These are phyloP conservation scores for Aspergillus flavus DNA, from an alignment of 2,329 filamentous ascomycete species.

Conservation along the genomic window DNA sequence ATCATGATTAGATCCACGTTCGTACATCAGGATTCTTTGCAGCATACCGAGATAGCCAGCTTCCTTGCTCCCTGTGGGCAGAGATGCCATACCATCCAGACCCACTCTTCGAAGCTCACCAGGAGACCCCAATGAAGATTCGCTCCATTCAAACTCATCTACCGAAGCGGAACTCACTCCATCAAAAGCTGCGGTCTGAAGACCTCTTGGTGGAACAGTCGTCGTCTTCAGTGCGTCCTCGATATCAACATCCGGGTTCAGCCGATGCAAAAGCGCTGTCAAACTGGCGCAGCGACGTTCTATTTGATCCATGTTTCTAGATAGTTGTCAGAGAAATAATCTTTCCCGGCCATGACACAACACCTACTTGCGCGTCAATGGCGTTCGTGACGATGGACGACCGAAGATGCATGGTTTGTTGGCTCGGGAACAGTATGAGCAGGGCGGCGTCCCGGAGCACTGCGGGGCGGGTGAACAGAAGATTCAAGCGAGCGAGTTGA, in stretches of 20 bases:
- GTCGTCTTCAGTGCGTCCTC: not conserved
- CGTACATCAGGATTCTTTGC: not conserved
- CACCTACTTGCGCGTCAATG: slow-evolving; percentile 20
- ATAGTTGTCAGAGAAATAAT: too few species aligned
- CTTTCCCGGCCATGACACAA: not conserved
- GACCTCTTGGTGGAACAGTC: too few species aligned
- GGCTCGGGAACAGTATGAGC: slow-evolving; percentile 16
- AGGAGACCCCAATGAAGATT: slow-evolving; percentile 11
- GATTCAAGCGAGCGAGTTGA: not conserved
- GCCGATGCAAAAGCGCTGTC: slow-evolving; percentile 6
- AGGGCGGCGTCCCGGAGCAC: slow-evolving; percentile 21
- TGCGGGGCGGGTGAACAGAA: not conserved
- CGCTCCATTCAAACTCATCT: slow-evolving; percentile 19
- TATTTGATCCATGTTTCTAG: slow-evolving; percentile 19
- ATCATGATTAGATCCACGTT: too few species aligned
- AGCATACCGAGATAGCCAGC: slow-evolving; percentile 20
- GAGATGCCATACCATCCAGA: slow-evolving; percentile 21
- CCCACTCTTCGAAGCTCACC: not conserved
- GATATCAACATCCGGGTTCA: slow-evolving; percentile 18
- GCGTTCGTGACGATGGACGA: slow-evolving; percentile 15
- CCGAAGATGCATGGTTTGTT: slow-evolving; percentile 18
- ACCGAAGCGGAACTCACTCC: not conserved
- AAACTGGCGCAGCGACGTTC: slow-evolving; percentile 17
- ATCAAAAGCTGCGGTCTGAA: too few species aligned
- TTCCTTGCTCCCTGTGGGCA: slow-evolving; percentile 10